Evolutionary conservation across 805 yeast species (phyloP).

Genomic region (Pichia cabralensis): DNA sequence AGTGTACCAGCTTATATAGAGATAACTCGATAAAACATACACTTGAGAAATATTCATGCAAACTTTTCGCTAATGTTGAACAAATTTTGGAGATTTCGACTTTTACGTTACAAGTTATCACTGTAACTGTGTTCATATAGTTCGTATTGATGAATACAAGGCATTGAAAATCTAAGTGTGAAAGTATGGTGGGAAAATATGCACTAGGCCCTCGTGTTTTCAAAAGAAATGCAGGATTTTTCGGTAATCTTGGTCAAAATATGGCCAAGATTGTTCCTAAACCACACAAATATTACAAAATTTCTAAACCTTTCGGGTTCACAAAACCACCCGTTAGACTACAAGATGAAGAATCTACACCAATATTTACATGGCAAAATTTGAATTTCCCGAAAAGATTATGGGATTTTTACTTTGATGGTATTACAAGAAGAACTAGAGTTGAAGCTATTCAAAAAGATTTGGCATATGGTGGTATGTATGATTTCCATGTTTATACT

Average conservation of each 20-base stretch:
- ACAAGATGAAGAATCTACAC: constrained; percentile 15
- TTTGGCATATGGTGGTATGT: constrained; percentile 58
- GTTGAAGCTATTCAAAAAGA: constrained; percentile 41
- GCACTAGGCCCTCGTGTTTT: constrained; percentile 2
- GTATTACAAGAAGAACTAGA: constrained; percentile 26
- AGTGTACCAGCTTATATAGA: too few species aligned
- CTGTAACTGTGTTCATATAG: not conserved
- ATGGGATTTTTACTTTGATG: constrained; percentile 28
- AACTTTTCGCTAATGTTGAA: too few species aligned
- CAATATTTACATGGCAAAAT: constrained; percentile 19
- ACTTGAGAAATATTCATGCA: too few species aligned
- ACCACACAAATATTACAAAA: constrained; percentile 24
- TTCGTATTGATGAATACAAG: too few species aligned
- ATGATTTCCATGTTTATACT: constrained; percentile 51
- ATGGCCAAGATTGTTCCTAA: constrained; percentile 24
- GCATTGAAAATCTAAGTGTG: too few species aligned
- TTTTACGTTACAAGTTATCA: too few species aligned
- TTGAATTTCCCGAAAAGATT: constrained; percentile 22
- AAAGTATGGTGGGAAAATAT: too few species aligned
- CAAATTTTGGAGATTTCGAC: too few species aligned
- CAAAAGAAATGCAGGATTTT: constrained; percentile 19
- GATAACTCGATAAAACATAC: too few species aligned
- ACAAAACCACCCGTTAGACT: constrained; percentile 18
- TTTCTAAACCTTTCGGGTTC: constrained; percentile 26
- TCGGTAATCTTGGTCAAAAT: constrained; percentile 26